phyloP scores from a whole-genome alignment of 768 basidiomycete genomes.

The Lentinula guzmanii region DNA sequence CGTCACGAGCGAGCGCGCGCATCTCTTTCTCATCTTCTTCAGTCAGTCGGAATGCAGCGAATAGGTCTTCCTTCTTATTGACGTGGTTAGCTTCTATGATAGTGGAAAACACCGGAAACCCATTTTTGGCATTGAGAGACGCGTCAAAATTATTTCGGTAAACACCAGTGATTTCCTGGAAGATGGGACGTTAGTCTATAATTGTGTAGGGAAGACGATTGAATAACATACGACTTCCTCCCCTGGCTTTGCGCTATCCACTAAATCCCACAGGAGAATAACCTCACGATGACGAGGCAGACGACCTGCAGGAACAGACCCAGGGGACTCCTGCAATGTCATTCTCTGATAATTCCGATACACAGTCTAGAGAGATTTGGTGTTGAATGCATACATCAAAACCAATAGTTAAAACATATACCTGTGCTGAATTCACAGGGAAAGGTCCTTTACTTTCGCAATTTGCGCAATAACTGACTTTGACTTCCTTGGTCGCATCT shows the following conservation, averaged over 20 bases:
- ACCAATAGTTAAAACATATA: constrained; percentile 22
- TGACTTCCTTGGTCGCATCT: constrained; percentile 91
- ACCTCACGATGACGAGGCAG: constrained; percentile 96
- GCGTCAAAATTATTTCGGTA: constrained; percentile 99
- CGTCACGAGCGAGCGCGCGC: constrained; percentile 79
- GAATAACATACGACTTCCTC: constrained; percentile 80
- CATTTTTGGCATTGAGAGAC: constrained; percentile 96
- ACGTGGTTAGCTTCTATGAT: constrained; percentile 97
- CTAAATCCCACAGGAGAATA: constrained; percentile 94
- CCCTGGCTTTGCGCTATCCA: constrained; percentile 96
- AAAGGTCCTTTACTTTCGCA: constrained; percentile 97
- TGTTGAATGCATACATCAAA: background rate
- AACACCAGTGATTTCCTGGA: constrained; percentile 92
- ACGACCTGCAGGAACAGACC: constrained; percentile 95
- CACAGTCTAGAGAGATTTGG: constrained; percentile 62
- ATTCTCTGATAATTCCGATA: constrained; percentile 99
- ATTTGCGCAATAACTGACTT: constrained; percentile 88
- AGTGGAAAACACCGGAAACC: constrained; percentile 98
- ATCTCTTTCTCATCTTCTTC: constrained; percentile 97
- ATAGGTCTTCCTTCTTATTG: constrained; percentile 98
- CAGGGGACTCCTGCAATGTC: constrained; percentile 97
- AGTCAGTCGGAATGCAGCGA: constrained; percentile 95
- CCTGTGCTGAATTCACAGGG: constrained; percentile 94
- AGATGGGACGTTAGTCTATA: constrained; percentile 2
- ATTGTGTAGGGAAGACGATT: background rate